Conservation (phyloP, 805 yeast genomes). For the Myxozyma geophila region DNA sequence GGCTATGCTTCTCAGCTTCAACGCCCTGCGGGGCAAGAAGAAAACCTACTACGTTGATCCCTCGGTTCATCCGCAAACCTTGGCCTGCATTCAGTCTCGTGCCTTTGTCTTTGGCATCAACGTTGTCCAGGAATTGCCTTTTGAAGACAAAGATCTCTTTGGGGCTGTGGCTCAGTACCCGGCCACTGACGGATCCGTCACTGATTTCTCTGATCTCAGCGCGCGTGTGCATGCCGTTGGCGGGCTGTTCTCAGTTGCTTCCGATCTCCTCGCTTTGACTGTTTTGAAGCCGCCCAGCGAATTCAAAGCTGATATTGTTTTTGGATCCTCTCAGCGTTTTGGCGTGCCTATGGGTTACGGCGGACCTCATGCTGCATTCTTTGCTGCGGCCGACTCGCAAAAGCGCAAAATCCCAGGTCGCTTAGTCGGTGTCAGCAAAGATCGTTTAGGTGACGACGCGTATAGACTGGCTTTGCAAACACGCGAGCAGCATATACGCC, state of each 20-base stretch:
- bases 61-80: conserved; percentile 82
- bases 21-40: conserved; percentile 66
- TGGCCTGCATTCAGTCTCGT: conserved; percentile 76
- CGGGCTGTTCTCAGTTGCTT: conserved; percentile 81
- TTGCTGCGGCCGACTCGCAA: conserved; percentile 78
- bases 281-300: conserved; percentile 80
- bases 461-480: conserved; percentile 93
- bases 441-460: conserved; percentile 87
- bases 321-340: conserved; percentile 92
- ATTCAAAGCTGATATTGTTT: conserved; percentile 89
- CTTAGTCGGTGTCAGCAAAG: conserved; percentile 90
- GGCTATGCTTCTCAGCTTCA: conserved; percentile 86
- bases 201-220: conserved; percentile 59
- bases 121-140: conserved; percentile 58
- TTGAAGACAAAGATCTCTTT: conserved; percentile 54
- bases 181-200: conserved; percentile 75
- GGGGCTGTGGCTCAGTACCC: conserved; percentile 94
- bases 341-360: conserved; percentile 99
- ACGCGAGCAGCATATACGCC: conserved; percentile 95
- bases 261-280: conserved; percentile 89
- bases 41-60: conserved; percentile 70
- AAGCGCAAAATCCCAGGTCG: conserved; percentile 97
- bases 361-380: conserved; percentile 98
- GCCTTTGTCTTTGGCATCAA: conserved; percentile 75
- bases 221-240: conserved; percentile 70